Conservation (phyloP, 2,329 filamentous ascomycete genomes). For the Fusarium mangiferae region DNA sequence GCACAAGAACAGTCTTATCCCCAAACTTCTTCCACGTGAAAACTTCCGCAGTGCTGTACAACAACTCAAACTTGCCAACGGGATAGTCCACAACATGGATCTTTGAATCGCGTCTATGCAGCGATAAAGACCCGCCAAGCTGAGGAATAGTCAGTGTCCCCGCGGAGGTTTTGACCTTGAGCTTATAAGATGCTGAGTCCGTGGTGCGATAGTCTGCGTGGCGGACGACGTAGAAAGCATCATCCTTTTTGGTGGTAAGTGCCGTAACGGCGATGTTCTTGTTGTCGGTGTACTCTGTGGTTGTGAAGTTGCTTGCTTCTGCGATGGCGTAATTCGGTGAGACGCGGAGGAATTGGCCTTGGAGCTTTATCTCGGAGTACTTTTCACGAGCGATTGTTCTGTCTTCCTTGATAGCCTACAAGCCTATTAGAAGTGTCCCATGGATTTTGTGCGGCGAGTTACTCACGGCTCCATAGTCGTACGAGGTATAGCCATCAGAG, state of each 20-base stretch:
- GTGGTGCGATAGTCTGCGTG: slow-evolving; percentile 73
- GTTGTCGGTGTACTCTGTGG: slow-evolving; percentile 63
- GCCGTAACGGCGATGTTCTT: slow-evolving; percentile 69
- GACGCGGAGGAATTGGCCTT: slow-evolving; percentile 78
- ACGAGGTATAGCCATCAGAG: slow-evolving; percentile 70
- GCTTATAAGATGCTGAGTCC: slow-evolving; percentile 67
- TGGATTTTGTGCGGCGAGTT: rapidly evolving
- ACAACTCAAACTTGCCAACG: slow-evolving; percentile 65
- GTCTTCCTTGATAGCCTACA: slow-evolving; percentile 70
- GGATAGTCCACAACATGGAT: slow-evolving; percentile 75
- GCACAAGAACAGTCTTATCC: slow-evolving; percentile 66
- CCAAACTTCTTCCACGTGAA: slow-evolving; percentile 75
- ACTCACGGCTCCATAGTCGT: slow-evolving; percentile 62
- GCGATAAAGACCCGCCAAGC: slow-evolving; percentile 63
- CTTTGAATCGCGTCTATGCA: slow-evolving; percentile 74
- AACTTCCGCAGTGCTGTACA: slow-evolving; percentile 77
- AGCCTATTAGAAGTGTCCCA: rapidly evolving
- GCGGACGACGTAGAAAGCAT: slow-evolving; percentile 72
- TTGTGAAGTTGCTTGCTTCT: slow-evolving; percentile 60
- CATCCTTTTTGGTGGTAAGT: slow-evolving; percentile 61
- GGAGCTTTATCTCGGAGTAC: slow-evolving; percentile 81
- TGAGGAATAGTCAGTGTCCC: slow-evolving; percentile 65
- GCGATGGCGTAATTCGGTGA: slow-evolving; percentile 76
- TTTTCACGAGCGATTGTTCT: slow-evolving; percentile 76
- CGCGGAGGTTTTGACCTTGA: slow-evolving; percentile 69